Base-by-base conservation (phyloP, 2,329 filamentous ascomycete species). In the Daldinia eschscholtzii region DNA sequence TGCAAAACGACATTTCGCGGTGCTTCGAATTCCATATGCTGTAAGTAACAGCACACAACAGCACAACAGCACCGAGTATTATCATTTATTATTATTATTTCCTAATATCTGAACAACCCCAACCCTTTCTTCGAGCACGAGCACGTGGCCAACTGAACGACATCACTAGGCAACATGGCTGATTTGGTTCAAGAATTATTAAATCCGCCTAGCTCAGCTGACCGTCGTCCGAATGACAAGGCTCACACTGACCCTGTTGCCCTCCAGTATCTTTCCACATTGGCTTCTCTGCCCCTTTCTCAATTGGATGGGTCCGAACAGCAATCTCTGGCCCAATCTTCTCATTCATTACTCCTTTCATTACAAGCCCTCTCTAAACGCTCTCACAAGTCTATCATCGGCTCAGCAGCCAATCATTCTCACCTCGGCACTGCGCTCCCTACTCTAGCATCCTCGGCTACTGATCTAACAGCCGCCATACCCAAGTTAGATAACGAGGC, bases 321-420 rank as follows among this genome's bases (percentile, higher is more conserved):
- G 0, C 90, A 93, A 68, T 89, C 89, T 0, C 87, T 98, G n/a
- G 84, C 91, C 0, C 93, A 98, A 75, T 87, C 90, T 62, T 91
- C 92, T 3, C 93, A 98, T 70, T 92, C 93, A 0, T 87, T 92
- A 44, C 87, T 95, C 13, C 88, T 97, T 44, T 93, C 93, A 0
- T 86, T 98, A 1, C 96, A 99, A 79, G 88, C 89, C 0, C 88
- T 98, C 57, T 95, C 94, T 6, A 97, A 97, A 75, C 92, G 93
- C 73, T 97, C 94, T 0, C 91, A 98, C 80, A 93, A 91, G 77
- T 86, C 91, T 18, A 90, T 98, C 71, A 94, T 98, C 74, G 86
- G 90, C 60, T 96, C 95, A 3, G 90, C 93, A 23, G 87, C 89
- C 73, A 91, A 92, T 74, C 90, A 98, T 75, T 87, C 88, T n/a